phyloP scores from a whole-genome alignment of 164 flowering plant genomes.

The Buxus sempervirens region DNA sequence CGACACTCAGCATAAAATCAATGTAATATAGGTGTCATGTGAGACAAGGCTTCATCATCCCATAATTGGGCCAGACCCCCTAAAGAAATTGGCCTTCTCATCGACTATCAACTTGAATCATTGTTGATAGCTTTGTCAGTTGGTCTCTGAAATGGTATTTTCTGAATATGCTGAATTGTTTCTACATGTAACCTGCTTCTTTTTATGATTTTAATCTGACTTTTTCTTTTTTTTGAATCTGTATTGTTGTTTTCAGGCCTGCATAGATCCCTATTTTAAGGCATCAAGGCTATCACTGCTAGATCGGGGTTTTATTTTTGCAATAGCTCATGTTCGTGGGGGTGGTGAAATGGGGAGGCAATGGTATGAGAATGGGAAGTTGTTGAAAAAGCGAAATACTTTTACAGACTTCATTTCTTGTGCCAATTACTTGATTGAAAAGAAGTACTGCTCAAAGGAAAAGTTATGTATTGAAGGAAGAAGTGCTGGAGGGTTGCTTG shows the following conservation, averaged over 20 bases:
- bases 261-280: conserved; percentile 75
- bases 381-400: conserved; percentile 78
- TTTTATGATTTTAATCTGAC: background rate
- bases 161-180: too few relatives aligned
- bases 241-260: conserved; percentile 38
- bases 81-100: background rate
- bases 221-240: background rate
- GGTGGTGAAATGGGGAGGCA: conserved; percentile 99
- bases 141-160: too few relatives aligned
- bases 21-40: too few relatives aligned
- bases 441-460: conserved; percentile 71
- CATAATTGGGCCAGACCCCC: background rate
- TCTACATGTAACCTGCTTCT: background rate
- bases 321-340: conserved; percentile 90
- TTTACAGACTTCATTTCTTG: conserved; percentile 86
- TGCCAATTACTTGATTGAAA: conserved; percentile 73
- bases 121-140: too few relatives aligned
- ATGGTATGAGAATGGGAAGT: conserved; percentile 95
- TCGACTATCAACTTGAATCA: too few relatives aligned
- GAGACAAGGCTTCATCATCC: too few relatives aligned
- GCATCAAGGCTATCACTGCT: conserved; percentile 73
- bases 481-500: conserved; percentile 96
- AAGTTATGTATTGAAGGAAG: conserved; percentile 79
- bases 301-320: conserved; percentile 82
- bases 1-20: too few relatives aligned